A percentile compares a stretch with the other conserved stretches of the same genome.
phyloP scores from a whole-genome alignment of 2,329 filamentous ascomycete species.

The Arthrobotrys entomopaga region DNA sequence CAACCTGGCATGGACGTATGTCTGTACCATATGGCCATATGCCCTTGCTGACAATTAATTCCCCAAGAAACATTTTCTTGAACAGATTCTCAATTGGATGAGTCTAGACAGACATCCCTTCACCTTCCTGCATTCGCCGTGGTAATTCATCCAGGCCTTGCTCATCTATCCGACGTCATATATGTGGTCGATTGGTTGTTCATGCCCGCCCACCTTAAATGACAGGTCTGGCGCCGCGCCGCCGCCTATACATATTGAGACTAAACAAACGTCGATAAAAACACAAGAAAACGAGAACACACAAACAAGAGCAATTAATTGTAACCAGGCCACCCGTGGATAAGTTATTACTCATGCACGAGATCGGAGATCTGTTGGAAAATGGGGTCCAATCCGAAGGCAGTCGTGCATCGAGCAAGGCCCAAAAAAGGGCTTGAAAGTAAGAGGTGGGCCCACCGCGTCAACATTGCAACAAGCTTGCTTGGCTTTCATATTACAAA shows the following conservation, averaged over 20 bases:
- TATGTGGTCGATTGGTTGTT: background rate
- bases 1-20: too few species aligned
- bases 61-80: too few species aligned
- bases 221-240: background rate
- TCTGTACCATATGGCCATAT: too few species aligned
- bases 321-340: conserved; percentile 1
- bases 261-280: background rate
- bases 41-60: too few species aligned
- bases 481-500: background rate
- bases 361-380: conserved; percentile 20
- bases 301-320: background rate
- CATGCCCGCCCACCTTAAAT: background rate
- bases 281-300: background rate
- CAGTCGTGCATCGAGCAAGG: background rate
- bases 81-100: background rate
- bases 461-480: background rate
- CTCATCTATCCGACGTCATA: background rate
- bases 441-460: too few species aligned
- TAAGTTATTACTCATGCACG: conserved; percentile 2
- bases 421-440: too few species aligned
- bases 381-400: conserved; percentile 3
- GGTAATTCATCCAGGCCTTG: background rate
- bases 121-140: background rate
- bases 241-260: background rate
- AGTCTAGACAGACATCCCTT: background rate